Evolutionary conservation across 1,284 basidiomycete species (phyloP), one percentile per base, ranked within the genome.

Genomic region (Waitea zeae): DNA sequence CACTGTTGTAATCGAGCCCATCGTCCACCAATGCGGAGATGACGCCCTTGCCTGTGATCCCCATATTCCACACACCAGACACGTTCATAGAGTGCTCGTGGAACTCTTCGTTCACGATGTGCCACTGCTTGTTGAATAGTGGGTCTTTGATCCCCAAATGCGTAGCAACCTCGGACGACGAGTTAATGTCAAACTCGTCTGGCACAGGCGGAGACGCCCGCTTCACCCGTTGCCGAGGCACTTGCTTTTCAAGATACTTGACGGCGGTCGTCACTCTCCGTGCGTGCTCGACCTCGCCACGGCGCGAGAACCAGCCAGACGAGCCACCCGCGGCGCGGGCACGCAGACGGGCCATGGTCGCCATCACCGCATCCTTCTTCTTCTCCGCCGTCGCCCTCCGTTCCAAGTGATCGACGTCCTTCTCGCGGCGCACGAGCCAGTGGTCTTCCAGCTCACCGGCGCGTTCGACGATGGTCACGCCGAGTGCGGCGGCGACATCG

Each of bases 11-110:
- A 52, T 98, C 95, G 43, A 99, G 57, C 0, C 95, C 95, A 52
- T 99, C 95, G 52, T 99, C 95, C 17, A 99, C 82, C 34, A 99
- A 65, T 4, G 87, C 86, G 4, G 90, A 75, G 34, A 83, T 81
- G 31, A 97, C 64, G 13, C 87, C 89, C 44, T 77, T 67, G 1
- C 95, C 95, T 1, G 78, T 84, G 42, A 90, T 67, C 1, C 86
- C 87, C 57, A 77, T 67, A 28, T 82, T 76, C 87, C 87, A 92
- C 1, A 89, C 64, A n/a, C 64, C 62, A 0, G 80, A 73, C 14
- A 82, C 73, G 46, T 92, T 90, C 73, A 92, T 82, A 64, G 74
- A 79, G 49, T 88, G 72, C 44, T 74, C 63, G 1, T 74, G 76
- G 38, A 59, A 70, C 27, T 79, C 65, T 42, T 79, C 69, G 50